Evolutionary conservation across 2,329 filamentous ascomycete species (phyloP), one percentile per base, ranked within the genome.

Genomic region (Periconia sp.): DNA sequence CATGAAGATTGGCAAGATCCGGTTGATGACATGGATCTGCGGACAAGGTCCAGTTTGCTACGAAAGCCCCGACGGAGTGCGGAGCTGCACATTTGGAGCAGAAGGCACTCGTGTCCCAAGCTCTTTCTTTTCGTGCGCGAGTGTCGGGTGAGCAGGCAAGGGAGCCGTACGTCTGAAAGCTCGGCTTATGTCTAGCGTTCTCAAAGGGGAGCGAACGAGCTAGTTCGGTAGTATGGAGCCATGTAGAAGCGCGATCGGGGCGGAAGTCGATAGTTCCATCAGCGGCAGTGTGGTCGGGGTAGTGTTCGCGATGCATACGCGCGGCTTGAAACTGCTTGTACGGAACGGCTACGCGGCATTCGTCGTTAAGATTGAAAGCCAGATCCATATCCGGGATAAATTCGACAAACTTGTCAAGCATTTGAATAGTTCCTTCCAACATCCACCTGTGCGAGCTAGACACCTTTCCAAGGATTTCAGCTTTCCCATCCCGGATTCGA

Each of bases 11-110:
- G 19, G 83, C 80, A 22, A 92, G 73, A 51, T 94, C 89, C 1
- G 89, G 86, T 59, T 94, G 89, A 46, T 87, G 81, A 62, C 89
- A 95, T 19, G 86, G 78, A 33, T 89, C 80, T 5, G 84, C 78
- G 4, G 86, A 82, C 7, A 78, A 63, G 1, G 78, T 74, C 84
- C 87, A 92, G 54, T 88, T 77, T 4, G 76, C 73, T 5, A 90
- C 71, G 56, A 89, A 87, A 16, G 84, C 83, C 2, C 82, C 84
- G 13, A 81, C 72, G 0, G 87, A 87, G 58, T 92, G 87, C 0
- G 80, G 79, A 5, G 73, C 70, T 2, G 77, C 73, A 63, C 88
- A 92, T 2, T 74, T 72, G 0, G 79, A 72, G 64, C 89, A 92
- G 36, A 89, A 77, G 24, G 79, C 76, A 40, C 78, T 78, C 17